A percentile compares a stretch with the other conserved stretches of the same genome.
Conservation (phyloP, 257 asterid genomes). For the Capsicum baccatum region DNA sequence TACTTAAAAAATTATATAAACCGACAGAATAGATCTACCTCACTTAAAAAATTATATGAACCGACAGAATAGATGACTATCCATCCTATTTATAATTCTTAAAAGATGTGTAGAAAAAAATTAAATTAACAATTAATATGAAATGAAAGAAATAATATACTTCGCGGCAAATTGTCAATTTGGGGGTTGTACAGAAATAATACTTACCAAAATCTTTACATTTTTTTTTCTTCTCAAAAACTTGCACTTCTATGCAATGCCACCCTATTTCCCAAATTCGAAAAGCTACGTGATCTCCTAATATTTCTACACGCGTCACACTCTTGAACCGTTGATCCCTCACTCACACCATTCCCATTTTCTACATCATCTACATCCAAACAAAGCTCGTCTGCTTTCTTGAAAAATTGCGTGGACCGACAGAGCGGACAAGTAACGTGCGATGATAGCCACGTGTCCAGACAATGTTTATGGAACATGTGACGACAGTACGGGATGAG, state of each 20-base stretch:
- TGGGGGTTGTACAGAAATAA: slow-evolving; percentile 33
- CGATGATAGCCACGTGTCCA: slow-evolving; percentile 79
- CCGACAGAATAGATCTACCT: too few species aligned
- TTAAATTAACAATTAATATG: too few species aligned
- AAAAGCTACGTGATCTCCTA: slow-evolving; percentile 38
- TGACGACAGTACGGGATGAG: slow-evolving; percentile 74
- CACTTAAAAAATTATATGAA: slow-evolving; percentile 63
- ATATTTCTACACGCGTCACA: slow-evolving; percentile 40
- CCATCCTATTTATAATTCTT: too few species aligned
- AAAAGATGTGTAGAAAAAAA: slow-evolving; percentile 34
- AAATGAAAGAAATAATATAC: too few species aligned
- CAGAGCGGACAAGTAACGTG: slow-evolving; percentile 90
- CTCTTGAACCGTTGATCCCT: slow-evolving; percentile 39
- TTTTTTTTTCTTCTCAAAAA: slow-evolving; percentile 34
- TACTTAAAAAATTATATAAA: slow-evolving; percentile 34
- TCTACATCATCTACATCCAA: slow-evolving; percentile 45
- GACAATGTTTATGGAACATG: slow-evolving; percentile 74
- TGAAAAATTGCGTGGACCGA: slow-evolving; percentile 60
- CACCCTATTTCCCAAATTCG: slow-evolving; percentile 20
- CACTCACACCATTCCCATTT: slow-evolving; percentile 23
- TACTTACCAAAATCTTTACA: not conserved
- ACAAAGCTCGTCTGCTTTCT: slow-evolving; percentile 49
- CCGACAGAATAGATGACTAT: slow-evolving; percentile 68
- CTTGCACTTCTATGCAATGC: slow-evolving; percentile 47
- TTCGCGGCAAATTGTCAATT: not conserved